Evolutionary conservation across 2,329 filamentous ascomycete species (phyloP).

Genomic region (Thielaviopsis musarum): DNA sequence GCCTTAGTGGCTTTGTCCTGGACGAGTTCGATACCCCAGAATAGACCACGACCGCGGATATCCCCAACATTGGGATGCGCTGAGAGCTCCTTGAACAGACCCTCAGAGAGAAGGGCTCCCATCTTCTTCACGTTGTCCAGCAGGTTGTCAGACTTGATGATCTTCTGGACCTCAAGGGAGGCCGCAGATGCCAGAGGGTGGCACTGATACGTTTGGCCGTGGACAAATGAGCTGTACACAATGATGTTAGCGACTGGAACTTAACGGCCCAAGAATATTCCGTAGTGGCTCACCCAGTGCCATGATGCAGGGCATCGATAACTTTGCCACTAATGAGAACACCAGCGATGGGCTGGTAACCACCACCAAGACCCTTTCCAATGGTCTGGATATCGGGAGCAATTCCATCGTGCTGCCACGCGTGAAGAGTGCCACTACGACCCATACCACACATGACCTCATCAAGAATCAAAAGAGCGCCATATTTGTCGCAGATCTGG

Average conservation of each 20-base stretch:
- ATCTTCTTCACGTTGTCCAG: constrained; percentile 19
- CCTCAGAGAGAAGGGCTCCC: constrained; percentile 18
- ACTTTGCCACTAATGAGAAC: constrained; percentile 35
- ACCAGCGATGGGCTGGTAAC: constrained; percentile 38
- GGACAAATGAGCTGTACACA: constrained; percentile 27
- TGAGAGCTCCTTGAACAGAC: constrained; percentile 17
- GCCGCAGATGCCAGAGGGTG: constrained; percentile 25
- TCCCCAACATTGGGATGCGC: constrained; percentile 22
- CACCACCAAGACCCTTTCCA: constrained; percentile 41
- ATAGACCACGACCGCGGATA: constrained; percentile 26
- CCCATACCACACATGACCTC: constrained; percentile 56
- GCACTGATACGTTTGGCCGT: constrained; percentile 39
- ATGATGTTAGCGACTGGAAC: not conserved
- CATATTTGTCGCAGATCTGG: constrained; percentile 35
- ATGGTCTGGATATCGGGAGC: constrained; percentile 40
- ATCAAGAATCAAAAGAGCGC: constrained; percentile 37
- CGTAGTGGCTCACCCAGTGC: constrained; percentile 20
- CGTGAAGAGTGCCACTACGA: constrained; percentile 42
- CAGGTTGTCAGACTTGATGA: constrained; percentile 21
- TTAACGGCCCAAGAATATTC: not conserved
- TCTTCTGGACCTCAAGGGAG: constrained; percentile 23
- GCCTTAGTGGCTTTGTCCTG: constrained; percentile 20
- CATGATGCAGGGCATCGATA: constrained; percentile 29
- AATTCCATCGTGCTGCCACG: constrained; percentile 39
- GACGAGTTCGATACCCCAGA: constrained; percentile 32